These are phyloP conservation scores for Tricholoma saponaceum DNA, from an alignment of 768 basidiomycete genomes.

Conservation along the genomic window DNA sequence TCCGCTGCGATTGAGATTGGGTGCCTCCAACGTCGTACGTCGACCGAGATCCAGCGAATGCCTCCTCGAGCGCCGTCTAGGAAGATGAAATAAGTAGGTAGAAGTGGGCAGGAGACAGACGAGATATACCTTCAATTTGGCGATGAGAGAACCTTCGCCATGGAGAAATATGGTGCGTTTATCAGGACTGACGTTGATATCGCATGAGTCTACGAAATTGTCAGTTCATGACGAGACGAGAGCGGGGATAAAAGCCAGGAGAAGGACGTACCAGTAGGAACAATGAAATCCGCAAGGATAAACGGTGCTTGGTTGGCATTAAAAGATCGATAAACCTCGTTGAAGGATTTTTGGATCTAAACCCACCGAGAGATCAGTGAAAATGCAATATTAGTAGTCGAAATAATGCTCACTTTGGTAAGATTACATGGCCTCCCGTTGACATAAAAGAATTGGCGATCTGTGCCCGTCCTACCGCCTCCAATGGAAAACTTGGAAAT, in stretches of 20 bases:
- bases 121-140: slow-evolving; percentile 68
- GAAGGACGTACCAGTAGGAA: slow-evolving; percentile 65
- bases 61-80: slow-evolving; percentile 62
- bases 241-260: not conserved
- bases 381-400: not conserved
- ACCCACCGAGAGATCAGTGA: not conserved
- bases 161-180: slow-evolving; percentile 95
- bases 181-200: slow-evolving; percentile 95
- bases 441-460: slow-evolving; percentile 90
- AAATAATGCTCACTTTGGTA: slow-evolving; percentile 47
- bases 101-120: not conserved
- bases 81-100: not conserved
- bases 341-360: slow-evolving; percentile 84
- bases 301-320: slow-evolving; percentile 70
- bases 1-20: slow-evolving; percentile 8
- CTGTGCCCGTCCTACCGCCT: slow-evolving; percentile 71
- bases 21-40: slow-evolving; percentile 54
- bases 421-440: slow-evolving; percentile 88
- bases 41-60: slow-evolving; percentile 68
- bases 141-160: slow-evolving; percentile 75
- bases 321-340: slow-evolving; percentile 89
- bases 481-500: slow-evolving; percentile 80
- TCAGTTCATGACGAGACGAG: not conserved
- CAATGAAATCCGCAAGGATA: slow-evolving; percentile 74
- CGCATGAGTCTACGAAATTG: slow-evolving; percentile 56